Evolutionary conservation across 345 rosid species (phyloP), one percentile per base, ranked within the genome.

Genomic region (Citrus trifoliata): DNA sequence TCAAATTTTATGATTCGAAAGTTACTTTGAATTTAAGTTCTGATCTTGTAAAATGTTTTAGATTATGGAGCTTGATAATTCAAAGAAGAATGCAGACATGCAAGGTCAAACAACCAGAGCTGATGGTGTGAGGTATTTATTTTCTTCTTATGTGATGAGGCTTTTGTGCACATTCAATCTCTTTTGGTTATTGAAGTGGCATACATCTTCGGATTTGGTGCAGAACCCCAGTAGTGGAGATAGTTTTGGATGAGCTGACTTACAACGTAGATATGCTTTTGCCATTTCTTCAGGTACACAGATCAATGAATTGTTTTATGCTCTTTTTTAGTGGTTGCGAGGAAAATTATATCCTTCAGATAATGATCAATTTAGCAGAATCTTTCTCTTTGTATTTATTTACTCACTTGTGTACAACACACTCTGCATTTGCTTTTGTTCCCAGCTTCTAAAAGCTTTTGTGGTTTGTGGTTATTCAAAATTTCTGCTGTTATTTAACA

Each of bases 1-100:
- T 77, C 22, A 1, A 60, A 19, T 74, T 40, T 71, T 55, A 78
- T 67, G 76, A 46, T 60, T 71, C 28, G 35, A 30, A 12, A 66
- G 40, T 40, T 40, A 5, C 35, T 13, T 79, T 67, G 24, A 18
- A 65, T 42, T 2, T 60, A 10, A 69, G 27, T 69, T 80, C 67
- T 77, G 81, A 67, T 48, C 51, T 3, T 73, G 37, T 71, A 37
- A 75, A 64, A 51, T 60, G 73, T 64, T 65, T 63, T 80, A 95
- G 99, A 91, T 93, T 74, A 88, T 93, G 91, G 91, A 93, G 79
- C 93, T 96, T 79, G 98, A 96, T 80, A 55, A 55, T 30, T 89
- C 90, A 69, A 94, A 86, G 88, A 88, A 86, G 89, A 84, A 82
- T 80, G 99, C 95, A 56, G 89, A 89, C 74, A 42, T 48, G 21